Evolutionary conservation across 768 basidiomycete genomes (phyloP).

Genomic region (Mycena amicta): DNA sequence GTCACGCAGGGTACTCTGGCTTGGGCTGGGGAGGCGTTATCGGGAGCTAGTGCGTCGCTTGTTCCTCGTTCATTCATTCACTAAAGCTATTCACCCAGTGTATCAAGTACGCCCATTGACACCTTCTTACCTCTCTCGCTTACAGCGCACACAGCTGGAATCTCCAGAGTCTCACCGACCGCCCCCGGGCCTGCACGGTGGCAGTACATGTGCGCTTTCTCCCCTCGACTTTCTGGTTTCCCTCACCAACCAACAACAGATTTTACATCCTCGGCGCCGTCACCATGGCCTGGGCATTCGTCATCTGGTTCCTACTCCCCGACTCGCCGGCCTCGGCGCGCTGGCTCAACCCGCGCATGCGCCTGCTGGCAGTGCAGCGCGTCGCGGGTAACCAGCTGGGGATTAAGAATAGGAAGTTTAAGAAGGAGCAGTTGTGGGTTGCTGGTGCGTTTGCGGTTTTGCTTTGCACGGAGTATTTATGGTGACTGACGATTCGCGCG

Average conservation of each 20-base stretch:
- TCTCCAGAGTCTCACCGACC: constrained; percentile 16
- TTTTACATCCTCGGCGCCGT: constrained; percentile 24
- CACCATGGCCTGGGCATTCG: constrained; percentile 21
- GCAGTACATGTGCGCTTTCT: constrained; percentile 22
- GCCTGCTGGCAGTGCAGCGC: constrained; percentile 23
- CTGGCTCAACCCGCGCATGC: constrained; percentile 18
- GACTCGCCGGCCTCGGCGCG: constrained; percentile 22
- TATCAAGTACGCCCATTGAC: too few relatives aligned
- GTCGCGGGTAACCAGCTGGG: constrained; percentile 28
- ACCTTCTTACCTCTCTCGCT: too few relatives aligned
- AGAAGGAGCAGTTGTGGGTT: constrained; percentile 18
- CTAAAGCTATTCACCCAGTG: too few relatives aligned
- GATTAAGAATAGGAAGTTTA: constrained; percentile 28
- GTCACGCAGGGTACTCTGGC: constrained; percentile 22
- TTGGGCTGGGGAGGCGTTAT: constrained; percentile 25
- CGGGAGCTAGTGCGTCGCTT: constrained; percentile 21
- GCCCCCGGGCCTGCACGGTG: constrained; percentile 16
- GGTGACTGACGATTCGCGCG: too few relatives aligned
- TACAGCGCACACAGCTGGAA: constrained; percentile 24
- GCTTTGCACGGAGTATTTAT: too few relatives aligned
- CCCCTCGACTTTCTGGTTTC: neutral
- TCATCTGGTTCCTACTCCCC: constrained; percentile 20
- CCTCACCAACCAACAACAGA: neutral
- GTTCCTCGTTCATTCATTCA: too few relatives aligned
- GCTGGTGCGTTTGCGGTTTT: constrained; percentile 17